Conservation (phyloP, 2,329 filamentous ascomycete species). For the Colletotrichum chlorophyti region DNA sequence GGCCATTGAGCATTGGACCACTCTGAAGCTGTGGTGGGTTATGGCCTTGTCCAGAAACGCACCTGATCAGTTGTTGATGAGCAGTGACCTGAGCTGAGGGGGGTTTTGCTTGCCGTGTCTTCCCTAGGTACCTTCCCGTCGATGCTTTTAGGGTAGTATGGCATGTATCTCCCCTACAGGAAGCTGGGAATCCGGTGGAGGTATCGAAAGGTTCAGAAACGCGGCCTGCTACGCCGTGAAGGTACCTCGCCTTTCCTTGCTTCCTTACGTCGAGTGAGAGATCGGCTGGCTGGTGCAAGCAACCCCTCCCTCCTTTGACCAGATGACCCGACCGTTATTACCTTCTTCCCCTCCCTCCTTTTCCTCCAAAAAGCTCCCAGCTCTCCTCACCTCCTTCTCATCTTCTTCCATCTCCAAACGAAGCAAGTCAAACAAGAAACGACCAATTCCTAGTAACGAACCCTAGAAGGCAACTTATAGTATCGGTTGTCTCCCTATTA, state of each 20-base stretch:
- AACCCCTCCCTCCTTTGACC: slow-evolving; percentile 30
- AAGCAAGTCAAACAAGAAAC: slow-evolving; percentile 27
- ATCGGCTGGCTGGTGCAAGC: slow-evolving; percentile 26
- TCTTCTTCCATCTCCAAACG: slow-evolving; percentile 15
- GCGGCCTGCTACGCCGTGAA: not conserved
- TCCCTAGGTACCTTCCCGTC: too few species aligned
- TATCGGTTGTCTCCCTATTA: slow-evolving; percentile 22
- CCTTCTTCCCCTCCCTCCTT: slow-evolving; percentile 30
- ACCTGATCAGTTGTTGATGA: slow-evolving; percentile 23
- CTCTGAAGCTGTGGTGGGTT: slow-evolving; percentile 28
- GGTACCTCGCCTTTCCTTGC: not conserved
- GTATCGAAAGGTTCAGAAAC: not conserved
- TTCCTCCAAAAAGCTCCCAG: slow-evolving; percentile 25
- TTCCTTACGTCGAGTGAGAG: slow-evolving; percentile 1
- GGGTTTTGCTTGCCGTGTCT: not conserved
- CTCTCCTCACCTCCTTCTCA: slow-evolving; percentile 7
- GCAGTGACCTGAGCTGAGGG: slow-evolving; percentile 17
- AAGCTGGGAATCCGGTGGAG: too few species aligned
- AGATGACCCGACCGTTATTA: slow-evolving; percentile 30
- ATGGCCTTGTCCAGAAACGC: slow-evolving; percentile 27
- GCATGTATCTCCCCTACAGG: too few species aligned
- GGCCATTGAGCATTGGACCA: slow-evolving; percentile 26
- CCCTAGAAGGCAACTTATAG: not conserved
- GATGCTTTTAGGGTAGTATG: too few species aligned
- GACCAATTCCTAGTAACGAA: slow-evolving; percentile 10